Conservation (phyloP, 164 flowering plant species). For the Tetracentron sinense region DNA sequence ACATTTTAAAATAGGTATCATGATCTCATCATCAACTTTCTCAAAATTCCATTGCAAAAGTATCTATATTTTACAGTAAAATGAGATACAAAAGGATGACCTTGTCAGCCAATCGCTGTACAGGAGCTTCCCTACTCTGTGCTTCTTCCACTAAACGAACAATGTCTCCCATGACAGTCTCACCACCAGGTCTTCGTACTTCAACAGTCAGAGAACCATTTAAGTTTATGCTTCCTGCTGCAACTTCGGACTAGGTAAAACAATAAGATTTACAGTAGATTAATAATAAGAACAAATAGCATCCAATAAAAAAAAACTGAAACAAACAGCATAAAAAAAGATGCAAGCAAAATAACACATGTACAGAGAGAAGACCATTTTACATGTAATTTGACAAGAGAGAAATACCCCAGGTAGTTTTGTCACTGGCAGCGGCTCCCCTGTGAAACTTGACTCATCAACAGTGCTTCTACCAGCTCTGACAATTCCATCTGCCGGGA, state of each 20-base stretch:
- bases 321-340: not conserved
- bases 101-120: slow-evolving; percentile 96
- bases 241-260: slow-evolving; percentile 67
- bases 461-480: slow-evolving; percentile 92
- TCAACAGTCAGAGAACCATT: slow-evolving; percentile 92
- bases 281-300: not conserved
- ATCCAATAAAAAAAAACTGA: not conserved
- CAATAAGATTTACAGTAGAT: not conserved
- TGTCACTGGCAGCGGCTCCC: slow-evolving; percentile 94
- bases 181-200: slow-evolving; percentile 93
- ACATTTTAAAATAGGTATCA: too few relatives aligned
- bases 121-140: slow-evolving; percentile 96
- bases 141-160: slow-evolving; percentile 96
- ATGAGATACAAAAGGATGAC: slow-evolving; percentile 26
- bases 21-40: too few relatives aligned
- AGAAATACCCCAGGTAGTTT: slow-evolving; percentile 82
- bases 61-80: too few relatives aligned
- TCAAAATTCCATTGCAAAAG: too few relatives aligned
- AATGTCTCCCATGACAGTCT: slow-evolving; percentile 87
- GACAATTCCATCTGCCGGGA: slow-evolving; percentile 96
- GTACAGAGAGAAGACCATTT: not conserved
- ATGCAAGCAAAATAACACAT: not conserved
- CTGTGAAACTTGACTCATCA: slow-evolving; percentile 96
- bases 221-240: slow-evolving; percentile 92
- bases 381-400: not conserved